Evolutionary conservation across 2,329 filamentous ascomycete genomes (phyloP).

Genomic region (Fusarium brevicatenulatum): DNA sequence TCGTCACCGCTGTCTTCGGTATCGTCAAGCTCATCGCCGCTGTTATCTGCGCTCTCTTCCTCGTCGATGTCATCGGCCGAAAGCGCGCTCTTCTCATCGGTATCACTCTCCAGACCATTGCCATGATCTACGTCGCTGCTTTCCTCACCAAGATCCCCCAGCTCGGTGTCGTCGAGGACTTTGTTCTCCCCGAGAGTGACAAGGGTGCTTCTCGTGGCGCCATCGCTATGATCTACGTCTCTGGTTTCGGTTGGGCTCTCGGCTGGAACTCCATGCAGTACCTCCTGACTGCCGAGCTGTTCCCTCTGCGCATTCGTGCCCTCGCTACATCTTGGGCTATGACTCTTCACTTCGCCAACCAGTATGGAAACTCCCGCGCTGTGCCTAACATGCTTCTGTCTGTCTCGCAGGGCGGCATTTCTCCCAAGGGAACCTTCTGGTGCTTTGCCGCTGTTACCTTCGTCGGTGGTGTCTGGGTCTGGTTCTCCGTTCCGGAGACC

Average conservation of each 20-base stretch:
- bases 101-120: conserved; percentile 67
- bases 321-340: conserved; percentile 77
- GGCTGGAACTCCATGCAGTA: conserved; percentile 84
- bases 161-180: conserved; percentile 61
- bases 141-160: conserved; percentile 72
- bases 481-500: conserved; percentile 78
- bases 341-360: conserved; percentile 82
- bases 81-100: conserved; percentile 72
- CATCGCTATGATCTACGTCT: conserved; percentile 78
- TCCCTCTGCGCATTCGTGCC: conserved; percentile 78
- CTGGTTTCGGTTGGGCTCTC: conserved; percentile 74
- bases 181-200: conserved; percentile 58
- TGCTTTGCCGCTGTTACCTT: conserved; percentile 77
- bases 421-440: conserved; percentile 77
- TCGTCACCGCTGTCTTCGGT: conserved; percentile 80
- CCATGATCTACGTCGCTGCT: conserved; percentile 70
- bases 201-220: conserved; percentile 71
- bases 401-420: conserved; percentile 57
- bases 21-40: conserved; percentile 77
- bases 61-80: conserved; percentile 81
- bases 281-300: conserved; percentile 80
- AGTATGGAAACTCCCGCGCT: conserved; percentile 80
- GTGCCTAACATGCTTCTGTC: conserved; percentile 78
- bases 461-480: conserved; percentile 75
- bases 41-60: conserved; percentile 77